These are phyloP conservation scores for Corinectria fuckeliana DNA, from an alignment of 2,329 filamentous ascomycete species.

Conservation along the genomic window DNA sequence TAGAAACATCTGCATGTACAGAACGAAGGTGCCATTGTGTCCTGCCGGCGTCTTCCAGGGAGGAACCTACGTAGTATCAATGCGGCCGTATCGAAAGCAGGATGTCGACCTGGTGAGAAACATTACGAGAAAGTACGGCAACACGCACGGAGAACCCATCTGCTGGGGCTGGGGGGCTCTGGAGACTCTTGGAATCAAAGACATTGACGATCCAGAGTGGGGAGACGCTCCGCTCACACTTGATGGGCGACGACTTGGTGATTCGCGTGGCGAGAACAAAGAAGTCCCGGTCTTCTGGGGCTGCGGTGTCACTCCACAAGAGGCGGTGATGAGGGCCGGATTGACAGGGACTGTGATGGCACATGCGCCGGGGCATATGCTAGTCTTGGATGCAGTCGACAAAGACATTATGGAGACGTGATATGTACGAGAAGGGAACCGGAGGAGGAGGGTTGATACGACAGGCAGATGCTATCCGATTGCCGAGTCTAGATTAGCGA, in stretches of 20 bases:
- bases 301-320: constrained; percentile 71
- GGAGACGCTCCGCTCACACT: constrained; percentile 55
- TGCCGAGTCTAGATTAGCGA: constrained; percentile 14
- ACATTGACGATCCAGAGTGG: constrained; percentile 62
- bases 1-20: constrained; percentile 67
- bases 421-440: background rate
- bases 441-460: background rate
- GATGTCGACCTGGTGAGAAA: constrained; percentile 60
- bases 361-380: constrained; percentile 68
- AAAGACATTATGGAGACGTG: constrained; percentile 41
- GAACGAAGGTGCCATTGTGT: constrained; percentile 60
- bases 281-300: constrained; percentile 67
- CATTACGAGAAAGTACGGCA: constrained; percentile 60
- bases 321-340: constrained; percentile 63
- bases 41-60: constrained; percentile 64
- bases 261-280: constrained; percentile 43
- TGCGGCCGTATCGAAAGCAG: constrained; percentile 61
- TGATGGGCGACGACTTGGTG: constrained; percentile 47
- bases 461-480: background rate
- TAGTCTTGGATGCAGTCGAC: constrained; percentile 60
- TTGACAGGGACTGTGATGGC: constrained; percentile 64
- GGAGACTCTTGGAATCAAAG: constrained; percentile 57
- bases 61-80: constrained; percentile 65
- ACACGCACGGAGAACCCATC: constrained; percentile 69
- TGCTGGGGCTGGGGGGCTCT: constrained; percentile 69